Percentiles rank a stretch among this genome's conserved stretches.
Conservation (phyloP, 2,329 filamentous ascomycete genomes). For the Huntiella bhutanensis region DNA sequence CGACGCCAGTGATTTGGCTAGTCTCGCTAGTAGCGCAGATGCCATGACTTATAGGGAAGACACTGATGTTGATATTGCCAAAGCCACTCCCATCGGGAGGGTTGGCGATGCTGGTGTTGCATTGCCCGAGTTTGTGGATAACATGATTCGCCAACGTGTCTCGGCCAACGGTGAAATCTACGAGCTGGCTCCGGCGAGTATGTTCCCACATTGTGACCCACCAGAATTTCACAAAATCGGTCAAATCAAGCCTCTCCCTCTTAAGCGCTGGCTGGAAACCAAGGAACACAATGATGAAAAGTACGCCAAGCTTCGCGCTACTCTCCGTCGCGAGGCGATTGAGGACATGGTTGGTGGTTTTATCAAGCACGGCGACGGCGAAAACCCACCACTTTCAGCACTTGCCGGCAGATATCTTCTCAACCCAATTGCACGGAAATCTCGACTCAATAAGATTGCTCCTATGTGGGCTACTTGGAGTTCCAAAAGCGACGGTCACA, state of each 20-base stretch:
- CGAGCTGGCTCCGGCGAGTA: constrained; percentile 41
- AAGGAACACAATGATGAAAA: constrained; percentile 54
- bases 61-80: constrained; percentile 14
- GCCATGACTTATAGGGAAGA: constrained; percentile 15
- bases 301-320: constrained; percentile 49
- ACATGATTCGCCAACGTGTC: constrained; percentile 86
- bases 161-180: constrained; percentile 59
- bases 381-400: constrained; percentile 67
- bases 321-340: constrained; percentile 53
- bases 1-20: neutral
- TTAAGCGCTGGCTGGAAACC: constrained; percentile 65
- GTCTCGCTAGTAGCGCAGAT: constrained; percentile 14
- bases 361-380: constrained; percentile 48
- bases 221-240: constrained; percentile 39
- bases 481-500: constrained; percentile 68
- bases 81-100: constrained; percentile 11
- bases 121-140: constrained; percentile 56
- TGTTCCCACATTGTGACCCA: constrained; percentile 43
- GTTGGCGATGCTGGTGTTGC: constrained; percentile 78
- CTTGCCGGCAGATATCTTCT: constrained; percentile 49
- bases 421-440: constrained; percentile 12
- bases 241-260: constrained; percentile 58
- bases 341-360: constrained; percentile 57
- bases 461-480: constrained; percentile 62
- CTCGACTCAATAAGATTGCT: constrained; percentile 7